Evolutionary conservation across 805 yeast genomes (phyloP), one percentile per base, ranked within the genome.

Genomic region (Kockiozyma suomiensis): DNA sequence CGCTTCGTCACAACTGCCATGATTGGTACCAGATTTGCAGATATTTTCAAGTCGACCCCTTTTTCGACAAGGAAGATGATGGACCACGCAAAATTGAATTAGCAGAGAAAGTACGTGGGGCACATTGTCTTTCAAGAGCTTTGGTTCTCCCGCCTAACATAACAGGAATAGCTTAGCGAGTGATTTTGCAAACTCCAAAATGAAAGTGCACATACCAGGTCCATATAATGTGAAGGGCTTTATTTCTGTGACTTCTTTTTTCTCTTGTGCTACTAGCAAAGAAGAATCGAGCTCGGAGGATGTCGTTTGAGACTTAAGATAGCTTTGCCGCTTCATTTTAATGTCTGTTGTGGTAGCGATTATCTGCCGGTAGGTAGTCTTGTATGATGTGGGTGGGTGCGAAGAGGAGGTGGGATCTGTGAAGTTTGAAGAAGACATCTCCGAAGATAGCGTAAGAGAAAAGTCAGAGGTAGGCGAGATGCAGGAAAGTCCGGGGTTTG

Each of bases 141-240:
- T 32, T 38, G 12, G 17, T 10, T 15, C 55, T 15, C 19, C 49
- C 55, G 7, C 49, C 55, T 51, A 28, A 25, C 8, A 15, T 26
- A 21, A 2, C 12, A 25, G 12, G 40, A 19, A 12, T 5, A 8
- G 8, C 19, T 25, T 33, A 33, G 33, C 3, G 17, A 2, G 35
- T 15, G 21, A 21, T 19, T n/a, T 4, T 30, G 26, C 17, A 6
- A 10, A 28, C 21, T 8, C 7, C 10, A 32, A 7, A 23, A 12
- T 10, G 7, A 17, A 40, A 35, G 15, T 30, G 4, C 3, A 23
- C 51, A 26, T 53, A 58, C 62, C 62, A 15, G 62, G 62, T 4
- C 55, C 62, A 37, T 48, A 50, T 28, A 58, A 47, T n/a, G 52
- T 38, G 28, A 54, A 54, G 5, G 52, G 33, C 21, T 54, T 35